Percentiles rank a stretch among this genome's conserved stretches.
These are phyloP conservation scores for Fagopyrum homotropicum DNA, from an alignment of 148 eudicot species.

Conservation along the genomic window DNA sequence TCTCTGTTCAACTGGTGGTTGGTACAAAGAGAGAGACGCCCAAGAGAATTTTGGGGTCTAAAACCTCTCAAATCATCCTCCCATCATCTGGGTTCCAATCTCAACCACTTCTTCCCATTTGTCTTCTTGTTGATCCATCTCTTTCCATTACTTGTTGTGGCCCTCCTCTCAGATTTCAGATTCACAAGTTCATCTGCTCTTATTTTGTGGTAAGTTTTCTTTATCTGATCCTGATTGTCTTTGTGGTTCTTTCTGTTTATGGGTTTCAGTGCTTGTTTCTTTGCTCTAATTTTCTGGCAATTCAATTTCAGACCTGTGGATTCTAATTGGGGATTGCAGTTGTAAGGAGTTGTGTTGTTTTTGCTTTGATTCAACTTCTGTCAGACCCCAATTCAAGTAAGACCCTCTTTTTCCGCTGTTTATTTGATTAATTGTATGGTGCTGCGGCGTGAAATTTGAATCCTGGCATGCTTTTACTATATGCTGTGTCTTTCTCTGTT, in stretches of 20 bases:
- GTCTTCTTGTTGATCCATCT: slow-evolving; percentile 10
- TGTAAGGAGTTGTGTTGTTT: background rate
- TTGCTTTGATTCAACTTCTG: background rate
- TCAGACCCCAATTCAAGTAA: slow-evolving; percentile 8
- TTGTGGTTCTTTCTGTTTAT: background rate
- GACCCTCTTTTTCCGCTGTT: background rate
- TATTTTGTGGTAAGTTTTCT: background rate
- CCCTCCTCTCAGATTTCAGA: slow-evolving; percentile 3
- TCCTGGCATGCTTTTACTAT: background rate
- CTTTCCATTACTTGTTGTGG: background rate
- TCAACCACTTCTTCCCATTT: slow-evolving; percentile 24
- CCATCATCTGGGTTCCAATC: slow-evolving; percentile 19
- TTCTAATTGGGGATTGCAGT: background rate
- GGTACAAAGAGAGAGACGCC: slow-evolving; percentile 9
- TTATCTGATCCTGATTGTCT: background rate
- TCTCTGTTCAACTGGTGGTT: slow-evolving; percentile 5
- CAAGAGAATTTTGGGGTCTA: slow-evolving; percentile 16
- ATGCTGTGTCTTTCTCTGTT: background rate
- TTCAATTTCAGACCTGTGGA: slow-evolving; percentile 8
- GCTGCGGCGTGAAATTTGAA: background rate
- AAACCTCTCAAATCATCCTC: slow-evolving; percentile 17
- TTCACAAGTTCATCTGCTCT: background rate
- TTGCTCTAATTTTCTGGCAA: background rate
- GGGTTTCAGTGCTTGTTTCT: background rate
- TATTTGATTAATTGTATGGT: background rate